These are phyloP conservation scores for Geotrichum cucujoidarum DNA, from an alignment of 1,139 yeast species.

Conservation along the genomic window DNA sequence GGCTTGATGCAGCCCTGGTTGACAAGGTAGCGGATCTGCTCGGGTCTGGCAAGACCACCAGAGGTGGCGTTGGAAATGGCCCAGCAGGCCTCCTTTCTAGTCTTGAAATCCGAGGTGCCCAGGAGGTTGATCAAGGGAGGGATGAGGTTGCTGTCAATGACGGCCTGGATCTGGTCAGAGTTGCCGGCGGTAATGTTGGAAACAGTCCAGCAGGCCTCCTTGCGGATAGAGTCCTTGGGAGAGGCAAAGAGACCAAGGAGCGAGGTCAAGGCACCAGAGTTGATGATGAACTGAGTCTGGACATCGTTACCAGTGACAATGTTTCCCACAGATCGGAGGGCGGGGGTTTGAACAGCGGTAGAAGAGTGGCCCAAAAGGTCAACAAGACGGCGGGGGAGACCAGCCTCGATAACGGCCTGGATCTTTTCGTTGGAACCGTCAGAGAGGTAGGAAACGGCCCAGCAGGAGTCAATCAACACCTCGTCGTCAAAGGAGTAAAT, in stretches of 20 bases:
- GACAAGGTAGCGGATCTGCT: conserved; percentile 87
- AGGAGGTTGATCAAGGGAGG: conserved; percentile 87
- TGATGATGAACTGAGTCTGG: conserved; percentile 92
- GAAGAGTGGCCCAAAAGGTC: conserved; percentile 81
- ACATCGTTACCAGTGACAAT: conserved; percentile 94
- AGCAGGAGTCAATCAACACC: conserved; percentile 93
- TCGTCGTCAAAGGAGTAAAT: conserved; percentile 89
- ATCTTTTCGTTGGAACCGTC: conserved; percentile 92
- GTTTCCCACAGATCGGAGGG: conserved; percentile 94
- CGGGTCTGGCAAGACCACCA: conserved; percentile 89
- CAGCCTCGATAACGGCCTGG: conserved; percentile 94
- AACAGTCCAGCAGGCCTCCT: conserved; percentile 98
- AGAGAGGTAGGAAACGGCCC: conserved; percentile 94
- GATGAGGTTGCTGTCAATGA: conserved; percentile 86
- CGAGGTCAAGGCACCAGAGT: conserved; percentile 87
- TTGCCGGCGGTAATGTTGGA: conserved; percentile 98
- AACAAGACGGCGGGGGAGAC: conserved; percentile 90
- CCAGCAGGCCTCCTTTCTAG: conserved; percentile 99
- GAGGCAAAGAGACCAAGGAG: conserved; percentile 75
- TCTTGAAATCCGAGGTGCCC: conserved; percentile 82
- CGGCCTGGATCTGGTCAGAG: conserved; percentile 92
- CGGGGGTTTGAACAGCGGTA: conserved; percentile 91
- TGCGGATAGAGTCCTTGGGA: conserved; percentile 85
- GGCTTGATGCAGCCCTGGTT: conserved; percentile 97
- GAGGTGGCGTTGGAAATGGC: conserved; percentile 97